Evolutionary conservation across 768 basidiomycete genomes (phyloP).

Genomic region (Collybia mongolica): DNA sequence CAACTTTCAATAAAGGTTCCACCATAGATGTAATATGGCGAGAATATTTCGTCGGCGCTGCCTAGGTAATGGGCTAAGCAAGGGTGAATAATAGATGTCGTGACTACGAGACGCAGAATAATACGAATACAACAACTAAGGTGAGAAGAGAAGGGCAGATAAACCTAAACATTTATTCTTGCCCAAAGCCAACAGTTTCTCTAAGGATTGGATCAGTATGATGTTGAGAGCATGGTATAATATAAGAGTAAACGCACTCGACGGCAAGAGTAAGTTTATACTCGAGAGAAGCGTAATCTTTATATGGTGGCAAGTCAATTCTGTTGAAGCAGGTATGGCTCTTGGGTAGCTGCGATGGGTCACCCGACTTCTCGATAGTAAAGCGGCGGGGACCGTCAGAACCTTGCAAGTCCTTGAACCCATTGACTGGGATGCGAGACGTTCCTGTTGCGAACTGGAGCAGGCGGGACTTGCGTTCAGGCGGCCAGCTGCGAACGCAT

Average conservation of each 20-base stretch:
- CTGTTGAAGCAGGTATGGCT: slow-evolving; percentile 96
- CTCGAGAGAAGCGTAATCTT: slow-evolving; percentile 91
- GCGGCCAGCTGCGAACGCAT: slow-evolving; percentile 95
- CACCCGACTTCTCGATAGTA: slow-evolving; percentile 98
- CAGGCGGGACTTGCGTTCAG: slow-evolving; percentile 95
- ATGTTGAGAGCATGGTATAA: slow-evolving; percentile 7
- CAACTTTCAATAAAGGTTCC: too few relatives aligned
- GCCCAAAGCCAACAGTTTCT: slow-evolving; percentile 93
- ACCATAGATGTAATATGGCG: too few relatives aligned
- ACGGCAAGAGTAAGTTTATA: slow-evolving; percentile 94
- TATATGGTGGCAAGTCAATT: slow-evolving; percentile 97
- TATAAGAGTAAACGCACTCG: slow-evolving; percentile 59
- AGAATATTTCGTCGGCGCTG: background rate
- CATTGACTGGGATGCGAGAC: slow-evolving; percentile 95
- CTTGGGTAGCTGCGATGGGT: slow-evolving; percentile 95
- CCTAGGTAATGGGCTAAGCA: background rate
- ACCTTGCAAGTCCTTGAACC: slow-evolving; percentile 98
- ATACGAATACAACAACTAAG: slow-evolving; percentile 11
- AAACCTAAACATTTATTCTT: slow-evolving; percentile 56
- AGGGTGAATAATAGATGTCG: background rate
- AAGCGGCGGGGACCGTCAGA: slow-evolving; percentile 96
- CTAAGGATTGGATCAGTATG: slow-evolving; percentile 33
- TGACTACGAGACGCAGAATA: too few relatives aligned
- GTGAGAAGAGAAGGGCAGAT: slow-evolving; percentile 8
- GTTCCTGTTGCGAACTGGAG: slow-evolving; percentile 98